Base-by-base conservation (phyloP, 2,329 filamentous ascomycete genomes). In the Chrysosporium keratinophilum region DNA sequence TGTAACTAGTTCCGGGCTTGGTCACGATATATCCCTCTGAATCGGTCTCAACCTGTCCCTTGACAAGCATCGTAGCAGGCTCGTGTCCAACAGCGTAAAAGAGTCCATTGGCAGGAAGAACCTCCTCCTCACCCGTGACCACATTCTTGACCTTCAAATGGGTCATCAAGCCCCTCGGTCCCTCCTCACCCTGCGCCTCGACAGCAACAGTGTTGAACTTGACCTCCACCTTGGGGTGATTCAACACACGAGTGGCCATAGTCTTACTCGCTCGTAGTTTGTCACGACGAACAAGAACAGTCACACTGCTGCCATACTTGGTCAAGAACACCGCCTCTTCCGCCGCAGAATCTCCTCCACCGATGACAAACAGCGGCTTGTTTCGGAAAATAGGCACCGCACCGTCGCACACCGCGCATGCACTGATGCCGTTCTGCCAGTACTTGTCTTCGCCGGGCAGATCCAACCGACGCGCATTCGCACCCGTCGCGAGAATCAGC, bases 71-170 rank as follows among this genome's bases (percentile, higher is more conserved):
- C 0, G 88, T 97, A 47, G 93, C 94, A 11, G 93, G 93, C 69
- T 96, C 91, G 74, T 98, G 93, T 20, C 93, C 93, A 51, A 98
- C 85, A 65, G 94, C 93, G 71, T 98, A 98, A 74, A 98, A 98
- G 20, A 98, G 78, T 28, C 93, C 93, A 71, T 86, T 95, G 49
- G 91, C 91, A 62, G 88, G 83, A 47, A 96, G 75, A n/a, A 84
- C 84, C 77, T 95, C 86, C 69, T 86, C 80, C 68, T 83, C 74
- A 57, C 88, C 88, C 19, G 83, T 87, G 64, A 78, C 74, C 56
- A 82, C 82, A 73, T 97, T 81, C 78, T 87, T 87, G 69, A 98
- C 78, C 52, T 86, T 81, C 61, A 98, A 75, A 66, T 89, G 84
- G 68, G 82, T 88, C 89, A 97, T 96, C 62, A 96, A 76, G 20